Base-by-base conservation (phyloP, 257 asterid genomes). In the Solanum pinnatisectum region DNA sequence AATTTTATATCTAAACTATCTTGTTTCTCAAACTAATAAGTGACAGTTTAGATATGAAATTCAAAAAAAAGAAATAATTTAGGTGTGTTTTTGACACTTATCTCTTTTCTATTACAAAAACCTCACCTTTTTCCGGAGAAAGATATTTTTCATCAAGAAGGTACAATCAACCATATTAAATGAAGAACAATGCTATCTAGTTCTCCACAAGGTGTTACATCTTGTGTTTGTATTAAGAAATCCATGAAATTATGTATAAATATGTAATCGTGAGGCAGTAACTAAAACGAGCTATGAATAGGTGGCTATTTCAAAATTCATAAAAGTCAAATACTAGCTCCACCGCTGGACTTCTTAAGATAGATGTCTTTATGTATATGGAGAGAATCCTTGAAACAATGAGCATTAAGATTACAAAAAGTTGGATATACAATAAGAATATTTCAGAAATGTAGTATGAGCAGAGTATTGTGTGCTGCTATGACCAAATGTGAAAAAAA, bases 101-200 rank as follows among this genome's bases (percentile, higher is more conserved):
- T 52, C 60, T 52, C 60, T 52, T 16, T 16, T 46, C 18, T 27
- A 5, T 81, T 81, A 27, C 18, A 44, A 42, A 72, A 42, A 13
- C 36, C 22, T 77, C 11, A 39, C 7, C 35, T 20, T 39, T 77
- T 77, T 40, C 59, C 83, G 23, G 1, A 8, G 20, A 11, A 10
- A 40, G n/a, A 40, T 79, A 63, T 7, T 15, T 35, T 52, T 40
- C n/a, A 42, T 42, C 84, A 40, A 42, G 37, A 78, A 78, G 52
- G 59, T 76, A 30, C 63, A 25, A 2, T 79, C 84, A 79, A 79
- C n/a, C 84, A 79, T 35, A 79, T 79, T 79, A 42, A 8, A 49
- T 49, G 59, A 49, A 49, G 59, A 49, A 49, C 20, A 78, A 40
- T 78, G 84, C 4, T 2, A 78, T 40, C n/a, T 11, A 40, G 63